phyloP scores from a whole-genome alignment of 345 rosid genomes.

The Eucalyptus caleyi region DNA sequence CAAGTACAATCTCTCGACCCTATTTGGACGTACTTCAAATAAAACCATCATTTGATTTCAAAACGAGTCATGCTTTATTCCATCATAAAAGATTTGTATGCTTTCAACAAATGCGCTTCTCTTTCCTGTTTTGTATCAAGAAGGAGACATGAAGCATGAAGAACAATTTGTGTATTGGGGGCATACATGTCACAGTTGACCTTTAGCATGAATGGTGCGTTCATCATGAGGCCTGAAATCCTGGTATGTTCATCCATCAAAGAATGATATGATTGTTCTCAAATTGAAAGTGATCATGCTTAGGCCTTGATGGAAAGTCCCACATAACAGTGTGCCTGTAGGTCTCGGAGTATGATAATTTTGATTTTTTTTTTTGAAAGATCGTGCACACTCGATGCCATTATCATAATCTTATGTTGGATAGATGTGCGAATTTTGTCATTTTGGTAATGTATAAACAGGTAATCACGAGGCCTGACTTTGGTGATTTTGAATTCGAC shows the following conservation, averaged over 20 bases:
- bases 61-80: conserved; percentile 13
- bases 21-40: conserved; percentile 4
- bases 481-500: no score
- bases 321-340: background rate
- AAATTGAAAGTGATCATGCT: background rate
- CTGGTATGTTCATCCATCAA: background rate
- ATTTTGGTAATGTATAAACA: background rate
- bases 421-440: background rate
- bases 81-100: conserved; percentile 39
- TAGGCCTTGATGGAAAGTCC: background rate
- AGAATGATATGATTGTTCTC: background rate
- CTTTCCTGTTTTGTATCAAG: conserved; percentile 1
- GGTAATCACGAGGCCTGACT: no score
- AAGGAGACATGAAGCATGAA: conserved; percentile 40
- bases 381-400: background rate
- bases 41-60: conserved; percentile 8
- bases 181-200: conserved; percentile 70
- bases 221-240: conserved; percentile 64
- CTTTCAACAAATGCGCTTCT: conserved; percentile 38
- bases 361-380: background rate
- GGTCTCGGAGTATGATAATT: background rate
- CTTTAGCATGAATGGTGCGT: conserved; percentile 60
- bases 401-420: background rate
- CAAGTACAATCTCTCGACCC: background rate
- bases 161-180: conserved; percentile 34